A percentile compares a stretch with the other conserved stretches of the same genome.
These are phyloP conservation scores for Ceratocystis colombiana DNA, from an alignment of 2,329 filamentous ascomycete species.

Conservation along the genomic window DNA sequence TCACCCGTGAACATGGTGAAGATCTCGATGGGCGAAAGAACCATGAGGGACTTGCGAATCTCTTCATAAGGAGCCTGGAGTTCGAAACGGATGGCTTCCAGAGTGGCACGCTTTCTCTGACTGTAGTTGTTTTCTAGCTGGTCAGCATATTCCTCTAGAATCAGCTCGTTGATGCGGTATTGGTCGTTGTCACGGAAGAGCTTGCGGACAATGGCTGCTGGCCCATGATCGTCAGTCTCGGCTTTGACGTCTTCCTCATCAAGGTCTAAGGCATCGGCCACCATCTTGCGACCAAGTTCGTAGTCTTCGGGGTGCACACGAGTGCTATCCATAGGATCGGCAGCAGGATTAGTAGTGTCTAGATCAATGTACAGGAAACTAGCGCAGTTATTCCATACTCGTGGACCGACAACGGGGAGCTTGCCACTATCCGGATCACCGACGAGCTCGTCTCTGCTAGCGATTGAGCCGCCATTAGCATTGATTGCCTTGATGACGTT, in stretches of 20 bases:
- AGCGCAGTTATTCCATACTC: slow-evolving; percentile 93
- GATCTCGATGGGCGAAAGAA: slow-evolving; percentile 63
- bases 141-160: slow-evolving; percentile 92
- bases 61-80: slow-evolving; percentile 91
- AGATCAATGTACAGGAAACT: slow-evolving; percentile 90
- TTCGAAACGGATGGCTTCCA: slow-evolving; percentile 93
- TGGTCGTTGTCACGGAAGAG: slow-evolving; percentile 91
- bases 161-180: slow-evolving; percentile 90
- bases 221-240: slow-evolving; percentile 80
- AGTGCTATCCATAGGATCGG: slow-evolving; percentile 91
- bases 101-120: slow-evolving; percentile 85
- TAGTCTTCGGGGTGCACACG: slow-evolving; percentile 98
- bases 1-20: slow-evolving; percentile 97
- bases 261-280: slow-evolving; percentile 87
- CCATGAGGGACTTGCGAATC: slow-evolving; percentile 67
- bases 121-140: slow-evolving; percentile 89
- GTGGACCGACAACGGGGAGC: slow-evolving; percentile 69
- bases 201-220: slow-evolving; percentile 83
- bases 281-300: slow-evolving; percentile 95
- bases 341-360: slow-evolving; percentile 67
- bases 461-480: slow-evolving; percentile 75
- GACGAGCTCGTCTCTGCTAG: slow-evolving; percentile 75
- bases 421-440: slow-evolving; percentile 75
- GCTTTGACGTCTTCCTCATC: slow-evolving; percentile 97
- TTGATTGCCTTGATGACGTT: slow-evolving; percentile 69